Evolutionary conservation across 176 grass and related monocot genomes (phyloP).

Genomic region (Aegilops sharonensis): DNA sequence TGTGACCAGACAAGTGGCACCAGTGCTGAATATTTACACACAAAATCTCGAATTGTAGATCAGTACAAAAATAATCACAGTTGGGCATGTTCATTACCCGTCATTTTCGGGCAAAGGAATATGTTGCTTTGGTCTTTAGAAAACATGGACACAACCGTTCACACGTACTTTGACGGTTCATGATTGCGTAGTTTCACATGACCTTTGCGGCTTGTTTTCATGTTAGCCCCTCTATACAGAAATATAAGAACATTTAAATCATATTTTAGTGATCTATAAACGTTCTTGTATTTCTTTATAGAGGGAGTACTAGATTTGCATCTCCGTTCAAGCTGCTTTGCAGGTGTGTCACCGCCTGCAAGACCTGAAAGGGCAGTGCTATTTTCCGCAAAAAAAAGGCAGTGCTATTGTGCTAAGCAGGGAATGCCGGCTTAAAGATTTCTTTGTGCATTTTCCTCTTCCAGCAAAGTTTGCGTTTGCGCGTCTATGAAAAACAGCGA

Average conservation of each 20-base stretch:
- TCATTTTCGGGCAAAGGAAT: background rate
- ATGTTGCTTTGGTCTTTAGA: conserved; percentile 30
- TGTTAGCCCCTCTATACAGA: too few species aligned
- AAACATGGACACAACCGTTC: conserved; percentile 23
- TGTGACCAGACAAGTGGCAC: background rate
- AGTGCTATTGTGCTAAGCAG: too few species aligned
- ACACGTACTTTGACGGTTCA: conserved; percentile 21
- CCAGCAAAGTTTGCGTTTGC: too few species aligned
- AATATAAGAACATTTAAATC: too few species aligned
- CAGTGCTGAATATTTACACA: background rate
- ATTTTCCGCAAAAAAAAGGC: too few species aligned
- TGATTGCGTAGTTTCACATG: conserved; percentile 18
- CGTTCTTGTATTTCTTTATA: too few species aligned
- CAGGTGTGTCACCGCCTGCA: too few species aligned
- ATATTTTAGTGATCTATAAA: too few species aligned
- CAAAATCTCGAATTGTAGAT: background rate
- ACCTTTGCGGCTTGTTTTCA: background rate
- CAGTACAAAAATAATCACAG: background rate
- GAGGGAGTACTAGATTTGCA: conserved; percentile 6
- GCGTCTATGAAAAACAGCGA: too few species aligned
- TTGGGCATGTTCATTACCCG: background rate
- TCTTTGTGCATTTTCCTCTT: too few species aligned
- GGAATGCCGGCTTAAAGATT: too few species aligned
- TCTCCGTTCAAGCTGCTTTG: background rate
- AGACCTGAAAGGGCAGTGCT: too few species aligned